Base-by-base conservation (phyloP, 1,284 basidiomycete species). In the Moesziomyces sp. region DNA sequence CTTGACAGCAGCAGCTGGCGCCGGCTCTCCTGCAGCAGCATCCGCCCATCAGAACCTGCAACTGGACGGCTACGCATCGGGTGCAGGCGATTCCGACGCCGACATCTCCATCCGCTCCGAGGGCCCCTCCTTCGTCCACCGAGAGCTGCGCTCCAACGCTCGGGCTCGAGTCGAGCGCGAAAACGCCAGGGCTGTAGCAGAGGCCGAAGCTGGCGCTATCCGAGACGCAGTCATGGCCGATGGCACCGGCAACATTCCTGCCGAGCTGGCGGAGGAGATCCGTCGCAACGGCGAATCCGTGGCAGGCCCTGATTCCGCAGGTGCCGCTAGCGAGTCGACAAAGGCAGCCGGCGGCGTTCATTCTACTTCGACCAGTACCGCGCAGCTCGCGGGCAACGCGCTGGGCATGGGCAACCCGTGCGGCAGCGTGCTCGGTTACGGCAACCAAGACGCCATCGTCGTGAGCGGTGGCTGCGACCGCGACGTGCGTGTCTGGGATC, bases 391-490 rank as follows among this genome's bases (percentile, higher is more conserved):
- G 1, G 71, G 71, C 46, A 74, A 77, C 30, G 71, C 67, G 13
- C 46, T 61, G 3, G 75, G 75, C 3, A 46, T 77, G 54, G 75
- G 76, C 35, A 79, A 79, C 34, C 73, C 75, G 18, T 77, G 77
- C 49, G 76, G 74, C 18, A 75, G 76, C 57, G 88, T 89, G 3
- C 85, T 87, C 26, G 90, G 91, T 2, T 91, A 89, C 88, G 90
- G 90, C 2, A 88, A 89, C 73, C 84, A 86, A 19, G 87, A 88
- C 43, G 87, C 92, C 5, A 86, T 96, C 1, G 90, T 96, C 8
- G 90, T 97, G n/a, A 93, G 91, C 63, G 94, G 93, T 1, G 94
- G 93, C 7, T 97, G 94, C 79, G 95, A 98, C 83, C 91, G 94
- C 78, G 89, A 90, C 52, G 87, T 98, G 18, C 88, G 91, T 38